A percentile compares a stretch with the other conserved stretches of the same genome.
These are phyloP conservation scores for Adansonia rubrostipa DNA, from an alignment of 441 rosid genomes.

Conservation along the genomic window DNA sequence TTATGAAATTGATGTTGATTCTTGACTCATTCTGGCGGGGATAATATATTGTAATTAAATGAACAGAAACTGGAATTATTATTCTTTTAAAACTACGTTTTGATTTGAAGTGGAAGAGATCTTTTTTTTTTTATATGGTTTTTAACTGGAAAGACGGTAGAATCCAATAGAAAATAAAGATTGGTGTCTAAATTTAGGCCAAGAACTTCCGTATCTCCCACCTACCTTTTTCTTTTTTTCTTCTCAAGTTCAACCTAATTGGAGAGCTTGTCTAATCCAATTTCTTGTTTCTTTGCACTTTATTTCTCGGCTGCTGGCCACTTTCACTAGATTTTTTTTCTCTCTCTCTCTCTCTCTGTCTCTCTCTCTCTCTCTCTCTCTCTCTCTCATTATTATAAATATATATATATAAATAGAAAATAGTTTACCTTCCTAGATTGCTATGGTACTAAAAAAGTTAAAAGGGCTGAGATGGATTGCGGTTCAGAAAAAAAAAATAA, in stretches of 20 bases:
- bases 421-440: background rate
- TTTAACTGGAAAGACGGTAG: slow-evolving; percentile 35
- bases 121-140: background rate
- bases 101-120: background rate
- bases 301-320: slow-evolving; percentile 14
- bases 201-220: slow-evolving; percentile 31
- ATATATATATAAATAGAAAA: background rate
- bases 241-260: slow-evolving; percentile 32
- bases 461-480: too few species aligned
- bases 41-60: background rate
- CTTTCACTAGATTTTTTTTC: background rate
- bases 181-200: slow-evolving; percentile 28
- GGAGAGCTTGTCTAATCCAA: slow-evolving; percentile 34
- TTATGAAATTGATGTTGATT: background rate
- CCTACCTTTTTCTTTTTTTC: slow-evolving; percentile 30
- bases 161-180: slow-evolving; percentile 34
- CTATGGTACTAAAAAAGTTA: background rate
- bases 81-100: background rate
- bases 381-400: too few species aligned
- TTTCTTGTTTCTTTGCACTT: slow-evolving; percentile 13
- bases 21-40: background rate
- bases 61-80: background rate
- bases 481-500: too few species aligned
- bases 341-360: background rate
- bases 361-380: background rate